Evolutionary conservation across 2,329 filamentous ascomycete genomes (phyloP), one percentile per base, ranked within the genome.

Genomic region (Cryphonectria japonica): DNA sequence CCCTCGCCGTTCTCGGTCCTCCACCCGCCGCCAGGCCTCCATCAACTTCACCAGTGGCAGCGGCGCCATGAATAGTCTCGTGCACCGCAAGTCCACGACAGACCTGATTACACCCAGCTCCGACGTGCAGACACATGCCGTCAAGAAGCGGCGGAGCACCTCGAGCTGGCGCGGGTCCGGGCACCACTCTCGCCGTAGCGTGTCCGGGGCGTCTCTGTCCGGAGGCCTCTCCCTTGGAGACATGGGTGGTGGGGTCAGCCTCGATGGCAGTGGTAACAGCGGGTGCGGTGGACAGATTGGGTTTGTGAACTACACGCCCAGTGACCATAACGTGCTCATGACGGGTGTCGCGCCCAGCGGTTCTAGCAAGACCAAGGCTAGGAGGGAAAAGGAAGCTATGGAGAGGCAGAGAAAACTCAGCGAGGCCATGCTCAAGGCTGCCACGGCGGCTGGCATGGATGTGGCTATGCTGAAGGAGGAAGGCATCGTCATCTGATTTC

Each of bases 331-430:
- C 19, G 89, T 92, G 78, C 91, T 99, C 60, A 88, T 99, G 80
- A 93, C 89, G 9, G 95, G 95, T 6, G 96, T 99, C 16, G 96
- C 96, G 62, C 95, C 95, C 0, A 95, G 92, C 74, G 96, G 96
- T 13, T 94, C 91, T 75, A 93, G 89, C 75, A 98, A 98, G 87
- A 98, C 96, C 11, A 98, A 98, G 79, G 94, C 94, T n/a, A 84
- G 94, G 69, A 85, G 96, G 66, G 95, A 98, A 80, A 92, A 93
- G 79, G 95, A 98, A 83, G 93, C 93, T 1, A 85, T 88, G 68
- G 95, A 98, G 78, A 91, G 91, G 81, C 85, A 93, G 76, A 83
- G 91, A 75, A 86, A 87, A 78, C 78, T 95, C 69, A 91, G 87
- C 76, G 89, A 93, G 79, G 89, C 89, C 9, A 90, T 92, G 41